Evolutionary conservation across 192 early-diverging fungal genomes (phyloP), one percentile per base, ranked within the genome.

Genomic region (Bifiguratus adelaidae): DNA sequence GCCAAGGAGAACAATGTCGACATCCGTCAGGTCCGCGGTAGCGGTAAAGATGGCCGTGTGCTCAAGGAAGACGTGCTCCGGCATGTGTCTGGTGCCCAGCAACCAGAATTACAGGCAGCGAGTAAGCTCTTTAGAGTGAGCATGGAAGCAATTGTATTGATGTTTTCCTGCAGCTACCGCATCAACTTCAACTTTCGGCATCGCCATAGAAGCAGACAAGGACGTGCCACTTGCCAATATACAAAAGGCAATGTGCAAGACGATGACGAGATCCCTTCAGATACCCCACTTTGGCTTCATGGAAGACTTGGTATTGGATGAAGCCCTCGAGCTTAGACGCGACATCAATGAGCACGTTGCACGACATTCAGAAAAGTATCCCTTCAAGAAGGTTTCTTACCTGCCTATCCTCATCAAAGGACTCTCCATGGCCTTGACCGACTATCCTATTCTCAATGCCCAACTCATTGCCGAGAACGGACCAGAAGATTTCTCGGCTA

Each of bases 361-460:
- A 38, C 60, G 58, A 28, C 47, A 66, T 5, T 56, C 67, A n/a
- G 50, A 64, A 5, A 49, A 61, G 36, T 74, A 65, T 42, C 41
- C 70, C 3, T 66, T 84, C 49, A 65, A 70, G 27, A 92, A 92
- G 62, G 81, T 96, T 16, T 77, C 91, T 1, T 92, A 83, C 60
- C 89, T 98, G 87, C 92, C 95, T 30, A 86, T 98, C 55, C 85
- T 98, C 48, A 77, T 96, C 61, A 98, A 98, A 68, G 82, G 88
- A 0, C 65, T 91, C 11, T 86, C 83, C 8, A 56, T 88, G 19
- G 92, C 92, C 7, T 58, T 96, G 46, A 43, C 67, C 20, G 67
- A 88, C 41, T 96, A 76, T 65, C 95, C 91, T 9, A 76, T 96
- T 13, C 52, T 98, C 29, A 98, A 98, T 47, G 81, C 89, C 16